Conservation (phyloP, 371 early-diverging fungal genomes). For the Neoconidiobolus thromboides region DNA sequence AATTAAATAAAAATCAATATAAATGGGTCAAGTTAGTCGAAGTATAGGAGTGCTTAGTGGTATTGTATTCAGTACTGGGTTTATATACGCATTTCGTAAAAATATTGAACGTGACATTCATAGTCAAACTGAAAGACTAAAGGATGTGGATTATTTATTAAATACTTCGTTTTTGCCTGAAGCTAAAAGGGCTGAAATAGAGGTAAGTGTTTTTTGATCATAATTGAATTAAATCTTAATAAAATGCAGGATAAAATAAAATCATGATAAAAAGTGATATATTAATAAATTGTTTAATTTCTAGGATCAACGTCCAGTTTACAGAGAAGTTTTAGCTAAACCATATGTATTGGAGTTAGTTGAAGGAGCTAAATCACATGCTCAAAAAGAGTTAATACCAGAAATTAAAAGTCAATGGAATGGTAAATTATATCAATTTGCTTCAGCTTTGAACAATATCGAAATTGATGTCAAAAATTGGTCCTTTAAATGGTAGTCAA, state of each 20-base stretch:
- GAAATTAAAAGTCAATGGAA: conserved; percentile 4
- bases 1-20: background rate
- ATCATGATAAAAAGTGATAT: background rate
- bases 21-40: conserved; percentile 2
- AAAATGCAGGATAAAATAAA: background rate
- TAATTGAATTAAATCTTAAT: too few relatives aligned
- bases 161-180: background rate
- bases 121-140: background rate
- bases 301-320: conserved; percentile 1
- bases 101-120: conserved; percentile 1
- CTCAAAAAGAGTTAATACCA: background rate
- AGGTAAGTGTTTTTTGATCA: background rate
- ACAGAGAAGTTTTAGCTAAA: background rate
- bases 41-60: conserved; percentile 1
- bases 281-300: background rate
- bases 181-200: background rate
- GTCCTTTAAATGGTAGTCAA: too few relatives aligned
- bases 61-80: conserved; percentile 1
- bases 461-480: background rate
- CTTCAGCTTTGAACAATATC: background rate
- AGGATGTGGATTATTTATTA: background rate
- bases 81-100: background rate
- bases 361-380: background rate
- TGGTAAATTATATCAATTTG: background rate
- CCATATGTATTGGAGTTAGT: conserved; percentile 1